Conservation (phyloP, 2,329 filamentous ascomycete genomes). For the Colletotrichum nymphaeae region DNA sequence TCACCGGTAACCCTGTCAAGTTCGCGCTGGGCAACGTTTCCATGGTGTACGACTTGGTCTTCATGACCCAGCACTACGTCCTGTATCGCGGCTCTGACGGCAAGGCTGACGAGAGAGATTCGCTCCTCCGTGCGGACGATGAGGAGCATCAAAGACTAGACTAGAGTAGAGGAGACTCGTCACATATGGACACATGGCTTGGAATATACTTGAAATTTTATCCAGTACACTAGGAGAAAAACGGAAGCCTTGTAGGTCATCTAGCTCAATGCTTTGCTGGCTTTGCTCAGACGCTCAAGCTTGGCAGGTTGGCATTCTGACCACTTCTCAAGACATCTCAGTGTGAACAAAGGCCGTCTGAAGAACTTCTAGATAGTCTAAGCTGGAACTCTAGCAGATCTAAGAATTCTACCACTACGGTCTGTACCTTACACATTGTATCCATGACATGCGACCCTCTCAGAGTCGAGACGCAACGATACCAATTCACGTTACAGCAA, state of each 20-base stretch:
- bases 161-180: neutral
- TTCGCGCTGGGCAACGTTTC: constrained; percentile 87
- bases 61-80: constrained; percentile 89
- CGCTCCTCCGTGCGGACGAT: constrained; percentile 31
- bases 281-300: no score
- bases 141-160: constrained; percentile 37
- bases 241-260: neutral
- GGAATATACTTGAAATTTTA: neutral
- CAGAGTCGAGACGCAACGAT: neutral
- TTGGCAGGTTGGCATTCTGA: neutral
- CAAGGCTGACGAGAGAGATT: constrained; percentile 36
- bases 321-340: neutral
- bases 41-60: constrained; percentile 86
- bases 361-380: neutral
- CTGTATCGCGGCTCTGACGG: constrained; percentile 65
- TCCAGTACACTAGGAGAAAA: neutral
- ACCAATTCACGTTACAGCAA: neutral
- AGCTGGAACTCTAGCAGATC: neutral
- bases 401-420: neutral
- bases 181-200: neutral
- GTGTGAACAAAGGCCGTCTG: neutral
- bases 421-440: neutral
- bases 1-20: constrained; percentile 93
- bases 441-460: neutral
- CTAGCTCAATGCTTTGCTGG: no score